Evolutionary conservation across 495 filamentous ascomycete genomes (phyloP).

Genomic region (Chaetomium tenue): DNA sequence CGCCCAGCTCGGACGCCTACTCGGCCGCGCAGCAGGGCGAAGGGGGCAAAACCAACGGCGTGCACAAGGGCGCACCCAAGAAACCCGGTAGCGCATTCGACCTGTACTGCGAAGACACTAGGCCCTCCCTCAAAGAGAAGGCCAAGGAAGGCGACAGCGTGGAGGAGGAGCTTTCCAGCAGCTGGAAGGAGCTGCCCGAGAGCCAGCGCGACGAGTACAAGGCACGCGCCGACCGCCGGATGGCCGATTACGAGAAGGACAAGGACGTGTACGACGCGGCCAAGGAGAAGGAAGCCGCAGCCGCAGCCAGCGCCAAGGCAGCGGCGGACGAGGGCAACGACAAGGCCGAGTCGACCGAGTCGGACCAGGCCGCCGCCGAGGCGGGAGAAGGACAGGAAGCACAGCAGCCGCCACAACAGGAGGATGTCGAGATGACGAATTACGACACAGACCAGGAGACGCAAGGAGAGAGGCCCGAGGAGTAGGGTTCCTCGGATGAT

Average conservation of each 20-base stretch:
- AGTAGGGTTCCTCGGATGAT: constrained; percentile 15
- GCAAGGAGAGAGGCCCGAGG: constrained; percentile 31
- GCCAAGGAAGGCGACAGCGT: constrained; percentile 39
- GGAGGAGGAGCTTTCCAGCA: constrained; percentile 49
- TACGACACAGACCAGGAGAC: constrained; percentile 42
- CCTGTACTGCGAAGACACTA: constrained; percentile 50
- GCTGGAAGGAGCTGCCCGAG: constrained; percentile 50
- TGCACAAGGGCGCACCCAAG: constrained; percentile 35
- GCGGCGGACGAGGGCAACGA: constrained; percentile 13
- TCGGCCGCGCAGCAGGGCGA: constrained; percentile 40
- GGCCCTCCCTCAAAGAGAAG: constrained; percentile 41
- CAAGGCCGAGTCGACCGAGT: constrained; percentile 21
- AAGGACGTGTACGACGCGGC: constrained; percentile 41
- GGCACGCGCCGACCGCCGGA: constrained; percentile 41
- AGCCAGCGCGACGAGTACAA: constrained; percentile 47
- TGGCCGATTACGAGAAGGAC: constrained; percentile 46
- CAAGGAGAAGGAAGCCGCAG: constrained; percentile 23
- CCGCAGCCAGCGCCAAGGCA: constrained; percentile 21
- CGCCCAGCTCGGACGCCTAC: constrained; percentile 50
- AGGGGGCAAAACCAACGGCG: constrained; percentile 31
- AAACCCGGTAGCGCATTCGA: constrained; percentile 52
- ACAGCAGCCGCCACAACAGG: constrained; percentile 27
- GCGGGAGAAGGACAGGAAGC: constrained; percentile 30
- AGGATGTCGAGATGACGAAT: constrained; percentile 48
- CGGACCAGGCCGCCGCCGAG: constrained; percentile 1